Evolutionary conservation across 108 stramenopile genomes (phyloP), one percentile per base, ranked within the genome.

Genomic region (Pseudonitzschia multiseries): DNA sequence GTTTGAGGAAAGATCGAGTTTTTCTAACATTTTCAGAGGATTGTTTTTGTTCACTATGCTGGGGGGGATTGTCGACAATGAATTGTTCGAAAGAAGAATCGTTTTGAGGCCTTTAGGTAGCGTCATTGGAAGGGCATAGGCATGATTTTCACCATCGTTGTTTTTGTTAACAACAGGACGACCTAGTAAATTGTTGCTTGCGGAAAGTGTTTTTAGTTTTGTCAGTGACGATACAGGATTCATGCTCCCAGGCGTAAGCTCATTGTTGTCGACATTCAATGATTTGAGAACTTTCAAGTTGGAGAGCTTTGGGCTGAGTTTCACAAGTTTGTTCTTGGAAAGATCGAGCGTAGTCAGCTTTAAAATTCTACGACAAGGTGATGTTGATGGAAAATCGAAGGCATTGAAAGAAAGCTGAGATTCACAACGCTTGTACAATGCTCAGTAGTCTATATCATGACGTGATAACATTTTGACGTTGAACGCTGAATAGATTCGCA

Each of bases 321-420:
- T 26, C 32, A 67, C 79, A 13, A 95, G 40, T 65, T 82, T 77
- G 67, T 95, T 95, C 63, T 83, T 86, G 18, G 89, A 92, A 4
- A 95, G 66, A 75, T 95, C 93, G 24, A 95, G 76, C 26, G 91
- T 92, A 28, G 75, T 78, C 12, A 93, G 70, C 40, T 83, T 85
- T 28, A 82, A 69, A 65, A 88, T 80, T 73, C 89, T 87, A 4
- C 1, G 31, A 31, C n/a, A 18, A 56, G 4, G 20, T 2, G 21
- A 26, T 2, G 24, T 22, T 56, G 50, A 3, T 51, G 50, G 2
- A 67, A 56, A 48, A 50, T 32, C 40, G 61, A 53, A 69, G 8
- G 6, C 63, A 59, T 57, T 44, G 26, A 20, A 67, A 40, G 68
- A 46, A 63, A 46, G 56, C 4, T 32, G 69, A 42, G n/a, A 51